Conservation (phyloP, 2,329 filamentous ascomycete species). For the Pyricularia pennisetigena region DNA sequence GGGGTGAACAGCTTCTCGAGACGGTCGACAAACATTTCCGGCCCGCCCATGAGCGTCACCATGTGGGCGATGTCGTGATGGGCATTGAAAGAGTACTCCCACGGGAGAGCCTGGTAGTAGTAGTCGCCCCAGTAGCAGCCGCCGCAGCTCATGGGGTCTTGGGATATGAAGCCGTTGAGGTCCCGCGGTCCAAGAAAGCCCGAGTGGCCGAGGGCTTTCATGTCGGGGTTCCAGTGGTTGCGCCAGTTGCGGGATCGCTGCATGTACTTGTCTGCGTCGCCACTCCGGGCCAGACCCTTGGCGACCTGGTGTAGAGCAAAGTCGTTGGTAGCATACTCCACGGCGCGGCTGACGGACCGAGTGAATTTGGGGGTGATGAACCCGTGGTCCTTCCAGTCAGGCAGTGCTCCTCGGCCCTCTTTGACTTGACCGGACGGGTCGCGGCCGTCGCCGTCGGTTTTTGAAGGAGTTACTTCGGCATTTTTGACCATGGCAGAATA, state of each 20-base stretch:
- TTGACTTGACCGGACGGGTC: constrained; percentile 52
- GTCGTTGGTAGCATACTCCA: constrained; percentile 57
- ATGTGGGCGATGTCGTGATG: constrained; percentile 53
- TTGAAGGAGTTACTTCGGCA: constrained; percentile 51
- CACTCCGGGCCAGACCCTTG: constrained; percentile 36
- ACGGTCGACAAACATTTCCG: constrained; percentile 40
- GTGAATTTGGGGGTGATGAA: constrained; percentile 58
- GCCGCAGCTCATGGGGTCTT: constrained; percentile 48
- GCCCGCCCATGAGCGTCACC: constrained; percentile 43
- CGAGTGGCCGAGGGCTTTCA: constrained; percentile 46
- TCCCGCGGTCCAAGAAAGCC: constrained; percentile 57
- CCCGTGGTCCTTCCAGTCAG: constrained; percentile 56
- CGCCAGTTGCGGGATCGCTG: constrained; percentile 58
- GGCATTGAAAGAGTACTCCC: constrained; percentile 59
- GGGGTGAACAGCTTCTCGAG: constrained; percentile 52
- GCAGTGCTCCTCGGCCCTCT: constrained; percentile 58
- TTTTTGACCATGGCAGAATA: constrained; percentile 57
- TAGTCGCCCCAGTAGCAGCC: constrained; percentile 56
- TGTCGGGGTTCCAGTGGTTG: constrained; percentile 58
- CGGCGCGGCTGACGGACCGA: constrained; percentile 52
- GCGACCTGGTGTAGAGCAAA: constrained; percentile 58
- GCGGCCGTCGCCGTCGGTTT: constrained; percentile 42
- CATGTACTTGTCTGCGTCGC: constrained; percentile 52
- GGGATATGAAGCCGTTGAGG: constrained; percentile 21
- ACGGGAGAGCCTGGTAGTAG: constrained; percentile 49